Evolutionary conservation across 345 rosid species (phyloP).

Genomic region (Eutrema japonicum): DNA sequence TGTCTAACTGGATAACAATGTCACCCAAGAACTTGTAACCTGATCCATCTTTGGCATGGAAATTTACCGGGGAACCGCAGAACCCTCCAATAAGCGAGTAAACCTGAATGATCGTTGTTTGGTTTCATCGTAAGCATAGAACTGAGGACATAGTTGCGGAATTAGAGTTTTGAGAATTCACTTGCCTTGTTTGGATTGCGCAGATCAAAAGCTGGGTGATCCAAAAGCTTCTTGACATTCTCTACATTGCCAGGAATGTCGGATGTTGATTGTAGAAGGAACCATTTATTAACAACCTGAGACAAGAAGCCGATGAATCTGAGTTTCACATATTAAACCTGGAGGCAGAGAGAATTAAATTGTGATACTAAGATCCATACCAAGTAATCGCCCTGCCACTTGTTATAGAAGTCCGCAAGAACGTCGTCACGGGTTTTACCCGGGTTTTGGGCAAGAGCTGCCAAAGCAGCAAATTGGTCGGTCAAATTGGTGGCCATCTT

Average conservation of each 20-base stretch:
- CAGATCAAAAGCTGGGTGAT: slow-evolving; percentile 88
- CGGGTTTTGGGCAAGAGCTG: slow-evolving; percentile 77
- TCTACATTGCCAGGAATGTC: slow-evolving; percentile 86
- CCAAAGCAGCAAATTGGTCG: slow-evolving; percentile 90
- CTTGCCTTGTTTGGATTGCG: slow-evolving; percentile 91
- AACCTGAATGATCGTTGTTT: slow-evolving; percentile 52
- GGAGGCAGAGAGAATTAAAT: neutral
- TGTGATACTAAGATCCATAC: slow-evolving; percentile 47
- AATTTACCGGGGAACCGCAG: slow-evolving; percentile 82
- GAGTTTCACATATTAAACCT: slow-evolving; percentile 1
- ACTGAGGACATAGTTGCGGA: neutral
- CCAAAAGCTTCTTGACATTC: slow-evolving; percentile 70
- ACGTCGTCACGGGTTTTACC: slow-evolving; percentile 79
- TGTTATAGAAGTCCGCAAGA: slow-evolving; percentile 78
- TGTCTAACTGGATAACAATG: slow-evolving; percentile 84
- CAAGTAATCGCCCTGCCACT: slow-evolving; percentile 89
- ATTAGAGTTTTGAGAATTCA: slow-evolving; percentile 6
- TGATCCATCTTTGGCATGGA: slow-evolving; percentile 94
- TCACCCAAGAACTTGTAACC: slow-evolving; percentile 98
- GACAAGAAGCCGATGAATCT: slow-evolving; percentile 16
- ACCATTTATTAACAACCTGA: slow-evolving; percentile 98
- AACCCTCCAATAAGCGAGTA: slow-evolving; percentile 88
- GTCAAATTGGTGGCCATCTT: slow-evolving; percentile 89
- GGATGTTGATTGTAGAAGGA: slow-evolving; percentile 86
- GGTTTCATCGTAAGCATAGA: slow-evolving; percentile 9